These are phyloP conservation scores for Luffa acutangula DNA, from an alignment of 306 rosid genomes.

Conservation along the genomic window DNA sequence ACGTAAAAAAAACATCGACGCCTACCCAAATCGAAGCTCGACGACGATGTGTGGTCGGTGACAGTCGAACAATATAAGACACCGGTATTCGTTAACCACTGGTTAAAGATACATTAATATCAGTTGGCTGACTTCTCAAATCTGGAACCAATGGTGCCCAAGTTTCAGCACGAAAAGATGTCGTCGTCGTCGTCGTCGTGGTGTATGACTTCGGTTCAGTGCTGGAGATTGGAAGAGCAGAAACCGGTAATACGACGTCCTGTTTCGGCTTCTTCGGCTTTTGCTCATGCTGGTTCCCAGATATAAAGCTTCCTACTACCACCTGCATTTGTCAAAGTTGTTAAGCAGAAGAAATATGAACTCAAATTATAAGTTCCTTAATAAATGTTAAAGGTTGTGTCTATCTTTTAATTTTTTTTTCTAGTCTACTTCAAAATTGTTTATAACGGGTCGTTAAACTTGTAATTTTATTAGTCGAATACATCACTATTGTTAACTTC, in stretches of 20 bases:
- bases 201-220: conserved; percentile 50
- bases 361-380: background rate
- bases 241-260: conserved; percentile 35
- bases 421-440: too few species aligned
- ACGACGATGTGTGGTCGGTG: conserved; percentile 23
- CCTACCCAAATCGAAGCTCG: conserved; percentile 14
- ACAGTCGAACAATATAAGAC: background rate
- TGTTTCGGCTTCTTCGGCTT: conserved; percentile 61
- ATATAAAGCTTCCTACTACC: conserved; percentile 84
- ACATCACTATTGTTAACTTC: too few species aligned
- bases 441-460: too few species aligned
- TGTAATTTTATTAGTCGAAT: background rate
- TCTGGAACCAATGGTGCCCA: conserved; percentile 63
- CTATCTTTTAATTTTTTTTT: too few species aligned
- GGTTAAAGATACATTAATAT: conserved; percentile 57
- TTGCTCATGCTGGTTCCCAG: conserved; percentile 81
- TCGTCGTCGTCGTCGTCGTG: conserved; percentile 34
- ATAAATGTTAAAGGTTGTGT: background rate
- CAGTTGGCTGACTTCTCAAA: conserved; percentile 47
- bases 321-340: conserved; percentile 29
- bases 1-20: background rate
- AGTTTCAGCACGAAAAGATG: conserved; percentile 49
- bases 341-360: background rate
- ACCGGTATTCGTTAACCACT: conserved; percentile 20
- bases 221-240: conserved; percentile 46